Percentiles rank a stretch among this genome's conserved stretches.
phyloP scores from a whole-genome alignment of 352 stramenopile species.

The Elongisporangium undulatum region DNA sequence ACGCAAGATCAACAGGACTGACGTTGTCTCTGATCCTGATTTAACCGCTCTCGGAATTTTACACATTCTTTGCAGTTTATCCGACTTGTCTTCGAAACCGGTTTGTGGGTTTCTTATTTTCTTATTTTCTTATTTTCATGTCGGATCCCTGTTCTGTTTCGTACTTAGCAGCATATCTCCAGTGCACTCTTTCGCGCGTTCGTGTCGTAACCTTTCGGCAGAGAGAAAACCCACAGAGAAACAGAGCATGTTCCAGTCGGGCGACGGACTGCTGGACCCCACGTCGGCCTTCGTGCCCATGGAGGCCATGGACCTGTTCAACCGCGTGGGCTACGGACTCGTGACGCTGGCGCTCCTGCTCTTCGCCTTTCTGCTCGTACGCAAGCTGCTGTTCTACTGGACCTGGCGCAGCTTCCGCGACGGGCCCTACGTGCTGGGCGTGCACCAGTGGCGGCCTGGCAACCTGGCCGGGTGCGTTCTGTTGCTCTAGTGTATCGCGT shows the following conservation, averaged over 20 bases:
- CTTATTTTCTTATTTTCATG: neutral
- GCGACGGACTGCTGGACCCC: constrained; percentile 37
- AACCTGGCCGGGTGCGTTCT: constrained; percentile 57
- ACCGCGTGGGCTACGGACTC: constrained; percentile 51
- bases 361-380: constrained; percentile 52
- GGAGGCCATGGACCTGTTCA: constrained; percentile 54
- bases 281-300: constrained; percentile 41
- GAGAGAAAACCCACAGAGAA: neutral
- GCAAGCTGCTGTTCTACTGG: constrained; percentile 77
- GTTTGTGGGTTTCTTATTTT: constrained; percentile 1
- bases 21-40: no score
- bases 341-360: constrained; percentile 36
- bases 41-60: no score
- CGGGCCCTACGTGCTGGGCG: constrained; percentile 57
- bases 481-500: neutral
- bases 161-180: constrained; percentile 2
- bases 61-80: neutral
- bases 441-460: constrained; percentile 73
- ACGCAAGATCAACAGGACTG: no score
- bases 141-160: neutral
- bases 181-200: neutral
- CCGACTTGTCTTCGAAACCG: no score
- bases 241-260: constrained; percentile 10
- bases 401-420: constrained; percentile 80
- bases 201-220: constrained; percentile 4